Conservation (phyloP, 73 alveolate genomes). For the Paramecium biaurelia region DNA sequence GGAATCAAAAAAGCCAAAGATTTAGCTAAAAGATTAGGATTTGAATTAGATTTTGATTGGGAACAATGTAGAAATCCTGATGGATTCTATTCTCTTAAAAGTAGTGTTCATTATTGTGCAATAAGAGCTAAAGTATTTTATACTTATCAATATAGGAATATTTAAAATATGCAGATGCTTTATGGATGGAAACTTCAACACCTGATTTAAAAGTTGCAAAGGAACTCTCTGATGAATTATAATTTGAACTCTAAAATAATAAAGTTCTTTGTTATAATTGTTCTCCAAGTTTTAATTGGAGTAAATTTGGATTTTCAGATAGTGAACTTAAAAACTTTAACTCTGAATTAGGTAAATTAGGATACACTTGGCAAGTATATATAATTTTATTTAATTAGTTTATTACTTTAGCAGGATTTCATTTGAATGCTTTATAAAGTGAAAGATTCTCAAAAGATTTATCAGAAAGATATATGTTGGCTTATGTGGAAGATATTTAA, state of each 20-base stretch:
- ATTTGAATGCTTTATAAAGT: constrained; percentile 70
- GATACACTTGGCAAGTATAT: constrained; percentile 72
- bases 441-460: constrained; percentile 71
- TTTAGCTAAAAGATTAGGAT: constrained; percentile 76
- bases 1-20: constrained; percentile 71
- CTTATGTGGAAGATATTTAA: constrained; percentile 75
- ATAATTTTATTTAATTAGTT: not conserved
- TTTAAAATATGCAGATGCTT: constrained; percentile 77
- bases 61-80: constrained; percentile 86
- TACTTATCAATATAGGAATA: constrained; percentile 51
- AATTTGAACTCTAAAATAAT: constrained; percentile 66
- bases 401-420: constrained; percentile 82
- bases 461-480: constrained; percentile 70
- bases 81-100: constrained; percentile 88
- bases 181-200: constrained; percentile 96
- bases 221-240: constrained; percentile 84
- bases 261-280: constrained; percentile 87
- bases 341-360: constrained; percentile 71
- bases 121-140: constrained; percentile 83
- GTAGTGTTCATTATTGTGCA: constrained; percentile 84
- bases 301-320: constrained; percentile 53
- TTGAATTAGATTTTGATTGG: constrained; percentile 89
- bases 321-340: constrained; percentile 64
- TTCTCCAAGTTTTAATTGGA: constrained; percentile 94
- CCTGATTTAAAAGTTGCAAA: constrained; percentile 87